Base-by-base conservation (phyloP, 2,329 filamentous ascomycete species). In the Neurospora crassa region DNA sequence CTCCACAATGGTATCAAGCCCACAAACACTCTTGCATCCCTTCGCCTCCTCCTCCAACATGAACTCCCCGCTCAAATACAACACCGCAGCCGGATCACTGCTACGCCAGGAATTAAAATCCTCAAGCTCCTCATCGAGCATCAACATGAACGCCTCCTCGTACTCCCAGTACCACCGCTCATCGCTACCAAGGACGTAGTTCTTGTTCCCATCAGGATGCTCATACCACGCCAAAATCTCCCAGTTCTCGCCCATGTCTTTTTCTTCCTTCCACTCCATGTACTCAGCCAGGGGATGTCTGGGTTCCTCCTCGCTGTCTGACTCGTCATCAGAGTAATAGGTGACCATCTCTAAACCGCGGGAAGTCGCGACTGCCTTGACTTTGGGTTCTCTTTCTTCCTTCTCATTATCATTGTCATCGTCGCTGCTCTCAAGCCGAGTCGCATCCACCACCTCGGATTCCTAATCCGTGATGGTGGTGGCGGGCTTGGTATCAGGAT, bases 1-100 rank as follows among this genome's bases (percentile, higher is more conserved):
- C 7, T 63, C 14, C 7, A 34, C 7, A 4, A 63, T 63, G 29
- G 29, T 63, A 7, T 10, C 53, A 1, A 63, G 53, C 3, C 24
- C 29, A 0, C 14, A 18, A 63, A 29, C 3, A 8, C 6, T 18
- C 20, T 4, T 3, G 1, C 5, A 24, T 2, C 6, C 14, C 29
- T 34, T 18, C 16, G 5, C 7, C 20, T 11, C 16, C 20, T 16
- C 20, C 14, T 63, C n/a, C n/a, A n/a, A n/a, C n/a, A n/a, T 6
- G 2, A 63, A 7, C 14, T 63, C 53, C 14, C 24, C 53, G 3
- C 34, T 63, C 16, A 2, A 63, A 4, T 18, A 6, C 0, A 63
- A 2, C 0, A 63, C 8, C 3, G 24, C 53, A 0, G 7, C 24
- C 0, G 53, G 29, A 29, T 34, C 53, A 18, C 5, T 0, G 1